Base-by-base conservation (phyloP, 345 rosid species). In the Populus simonii region DNA sequence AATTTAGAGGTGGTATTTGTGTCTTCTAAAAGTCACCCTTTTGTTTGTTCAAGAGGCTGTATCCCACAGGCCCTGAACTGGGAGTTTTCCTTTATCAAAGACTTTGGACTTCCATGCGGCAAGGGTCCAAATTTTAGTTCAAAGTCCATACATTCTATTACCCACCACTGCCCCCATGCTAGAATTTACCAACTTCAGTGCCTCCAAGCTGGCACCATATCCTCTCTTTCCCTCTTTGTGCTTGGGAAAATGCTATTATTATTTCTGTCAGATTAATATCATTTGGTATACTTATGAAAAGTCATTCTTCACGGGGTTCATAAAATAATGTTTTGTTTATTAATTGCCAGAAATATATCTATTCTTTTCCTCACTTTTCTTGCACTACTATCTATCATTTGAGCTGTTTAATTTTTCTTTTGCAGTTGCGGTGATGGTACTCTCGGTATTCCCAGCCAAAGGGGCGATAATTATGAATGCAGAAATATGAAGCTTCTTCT, bases 391-490 rank as follows among this genome's bases (percentile, higher is more conserved):
- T 20, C 9, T 18, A 63, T 38, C 55, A 25, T 77, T 74, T 80
- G 73, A 74, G 66, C 78, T 69, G 63, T 78, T 74, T 39, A 51
- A 68, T 38, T 79, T 81, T 17, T 78, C 65, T 80, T 43, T 78
- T 86, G 85, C 87, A 96, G 99, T 83, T 95, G 99, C 15, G 99
- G 98, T 80, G 99, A 96, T 89, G 99, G 97, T 76, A 80, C 90
- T 53, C 97, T 96, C 11, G 99, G 99, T 29, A 88, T 86, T 71
- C 99, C 99, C 79, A 86, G 80, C 82, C 98, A 94, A 88, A 89
- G 97, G 79, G 99, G 99, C 68, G 99, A 96, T 83, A 96, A 96
- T 71, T 96, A 96, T 73, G 99, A 94, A 86, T 96, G 99, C 82
- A 85, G 98, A 85, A 96, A 96, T 76, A 96, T 96, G 99, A 96